A percentile compares a stretch with the other conserved stretches of the same genome.
phyloP scores from a whole-genome alignment of 495 filamentous ascomycete genomes.

The Daldinia caldariorum region DNA sequence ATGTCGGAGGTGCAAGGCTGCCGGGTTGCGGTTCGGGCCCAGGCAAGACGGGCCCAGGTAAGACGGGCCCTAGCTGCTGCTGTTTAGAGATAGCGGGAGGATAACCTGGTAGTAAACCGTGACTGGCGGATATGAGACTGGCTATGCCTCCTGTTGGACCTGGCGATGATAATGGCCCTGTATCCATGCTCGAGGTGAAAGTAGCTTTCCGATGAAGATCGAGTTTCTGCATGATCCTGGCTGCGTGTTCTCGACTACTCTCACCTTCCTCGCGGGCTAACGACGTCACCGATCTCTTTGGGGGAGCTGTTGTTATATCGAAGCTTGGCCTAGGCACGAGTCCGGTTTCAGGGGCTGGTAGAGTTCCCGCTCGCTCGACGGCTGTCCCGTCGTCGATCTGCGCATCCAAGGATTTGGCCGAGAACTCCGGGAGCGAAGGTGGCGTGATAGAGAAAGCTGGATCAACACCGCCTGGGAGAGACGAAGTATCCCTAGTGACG shows the following conservation, averaged over 20 bases:
- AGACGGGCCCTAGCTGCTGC: slow-evolving; percentile 30
- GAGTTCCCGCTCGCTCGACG: slow-evolving; percentile 56
- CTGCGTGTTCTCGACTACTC: slow-evolving; percentile 76
- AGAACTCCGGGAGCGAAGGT: slow-evolving; percentile 87
- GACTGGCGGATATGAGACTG: slow-evolving; percentile 85
- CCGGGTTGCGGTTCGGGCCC: slow-evolving; percentile 56
- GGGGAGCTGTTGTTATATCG: slow-evolving; percentile 65
- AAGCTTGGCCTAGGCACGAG: slow-evolving; percentile 71
- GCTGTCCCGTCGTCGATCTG: slow-evolving; percentile 61
- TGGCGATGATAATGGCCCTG: slow-evolving; percentile 50
- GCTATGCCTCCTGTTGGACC: slow-evolving; percentile 75
- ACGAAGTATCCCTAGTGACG: slow-evolving; percentile 66
- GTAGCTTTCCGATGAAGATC: slow-evolving; percentile 87
- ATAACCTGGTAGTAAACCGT: slow-evolving; percentile 75
- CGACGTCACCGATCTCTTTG: slow-evolving; percentile 59
- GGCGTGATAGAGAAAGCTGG: slow-evolving; percentile 93
- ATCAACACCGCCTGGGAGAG: slow-evolving; percentile 71
- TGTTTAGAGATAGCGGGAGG: slow-evolving; percentile 40
- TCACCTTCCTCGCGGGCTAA: slow-evolving; percentile 67
- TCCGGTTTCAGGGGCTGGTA: slow-evolving; percentile 72
- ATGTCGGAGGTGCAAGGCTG: slow-evolving; percentile 81
- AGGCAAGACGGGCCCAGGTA: slow-evolving; percentile 28
- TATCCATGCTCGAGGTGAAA: slow-evolving; percentile 54
- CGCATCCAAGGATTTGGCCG: slow-evolving; percentile 76
- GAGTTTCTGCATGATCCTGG: slow-evolving; percentile 89